Percentiles rank a stretch among this genome's conserved stretches.
Conservation (phyloP, 2,329 filamentous ascomycete species). For the Microdochium bolleyi region DNA sequence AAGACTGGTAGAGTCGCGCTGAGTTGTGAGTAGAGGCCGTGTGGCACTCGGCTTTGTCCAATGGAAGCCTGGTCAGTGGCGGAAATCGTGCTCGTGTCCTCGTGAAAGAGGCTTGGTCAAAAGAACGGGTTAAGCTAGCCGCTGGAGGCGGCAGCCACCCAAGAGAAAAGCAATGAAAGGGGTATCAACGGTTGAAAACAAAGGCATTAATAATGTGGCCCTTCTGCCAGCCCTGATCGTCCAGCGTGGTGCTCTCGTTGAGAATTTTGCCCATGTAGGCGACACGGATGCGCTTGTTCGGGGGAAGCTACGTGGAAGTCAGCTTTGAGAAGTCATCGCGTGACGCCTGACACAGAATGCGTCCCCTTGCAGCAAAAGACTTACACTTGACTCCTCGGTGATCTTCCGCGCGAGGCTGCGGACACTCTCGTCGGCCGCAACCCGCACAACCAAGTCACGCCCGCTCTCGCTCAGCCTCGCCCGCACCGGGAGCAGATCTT, state of each 20-base stretch:
- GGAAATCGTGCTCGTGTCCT: too few species aligned
- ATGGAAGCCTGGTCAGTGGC: too few species aligned
- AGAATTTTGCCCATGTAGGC: constrained; percentile 78
- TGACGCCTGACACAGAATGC: too few species aligned
- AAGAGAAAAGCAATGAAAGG: background rate
- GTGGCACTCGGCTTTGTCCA: too few species aligned
- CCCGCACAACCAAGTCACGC: constrained; percentile 51
- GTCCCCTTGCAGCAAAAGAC: too few species aligned
- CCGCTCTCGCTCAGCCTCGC: constrained; percentile 60
- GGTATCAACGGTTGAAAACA: constrained; percentile 39
- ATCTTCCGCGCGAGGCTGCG: constrained; percentile 55
- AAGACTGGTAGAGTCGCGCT: too few species aligned
- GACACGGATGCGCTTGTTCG: constrained; percentile 56
- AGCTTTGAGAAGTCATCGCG: too few species aligned
- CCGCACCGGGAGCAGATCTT: constrained; percentile 47
- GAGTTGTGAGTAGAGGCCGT: too few species aligned
- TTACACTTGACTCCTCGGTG: constrained; percentile 54
- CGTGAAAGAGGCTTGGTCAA: too few species aligned
- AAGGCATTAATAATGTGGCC: constrained; percentile 73
- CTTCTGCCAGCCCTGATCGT: constrained; percentile 65
- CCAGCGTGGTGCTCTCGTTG: constrained; percentile 57
- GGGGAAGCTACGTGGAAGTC: constrained; percentile 38
- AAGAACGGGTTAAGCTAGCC: too few species aligned
- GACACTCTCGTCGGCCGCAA: constrained; percentile 57
- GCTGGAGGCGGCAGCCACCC: background rate